These are phyloP conservation scores for Calonectria montana DNA, from an alignment of 2,329 filamentous ascomycete genomes.

Conservation along the genomic window DNA sequence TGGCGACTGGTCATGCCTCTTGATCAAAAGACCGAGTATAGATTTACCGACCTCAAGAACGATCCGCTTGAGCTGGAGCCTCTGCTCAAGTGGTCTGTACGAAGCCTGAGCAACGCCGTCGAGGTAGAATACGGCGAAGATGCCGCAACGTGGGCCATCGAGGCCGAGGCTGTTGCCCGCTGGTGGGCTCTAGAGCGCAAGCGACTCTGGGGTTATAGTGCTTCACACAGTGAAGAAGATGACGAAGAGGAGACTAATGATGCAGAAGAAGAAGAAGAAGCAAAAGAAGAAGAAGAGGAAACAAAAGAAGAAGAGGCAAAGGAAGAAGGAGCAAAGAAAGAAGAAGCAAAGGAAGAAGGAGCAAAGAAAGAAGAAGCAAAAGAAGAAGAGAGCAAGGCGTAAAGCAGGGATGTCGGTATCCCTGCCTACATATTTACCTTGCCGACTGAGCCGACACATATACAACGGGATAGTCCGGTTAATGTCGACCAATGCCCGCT, in stretches of 20 bases:
- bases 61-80: conserved; percentile 45
- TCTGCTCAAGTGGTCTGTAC: conserved; percentile 42
- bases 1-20: conserved; percentile 48
- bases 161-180: conserved; percentile 37
- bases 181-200: conserved; percentile 41
- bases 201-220: conserved; percentile 31
- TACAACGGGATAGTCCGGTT: not conserved
- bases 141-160: conserved; percentile 45
- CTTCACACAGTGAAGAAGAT: not conserved
- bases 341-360: not conserved
- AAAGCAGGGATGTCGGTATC: not conserved
- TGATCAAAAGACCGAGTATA: conserved; percentile 46
- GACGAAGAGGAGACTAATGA: not conserved
- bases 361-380: not conserved
- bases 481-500: not conserved
- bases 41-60: conserved; percentile 43
- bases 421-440: not conserved
- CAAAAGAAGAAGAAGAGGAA: not conserved
- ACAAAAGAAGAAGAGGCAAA: not conserved
- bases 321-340: not conserved
- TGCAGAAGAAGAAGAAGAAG: not conserved
- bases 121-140: conserved; percentile 31
- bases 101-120: conserved; percentile 34
- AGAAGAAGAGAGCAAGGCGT: not conserved
- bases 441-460: not conserved